These are phyloP conservation scores for Penicillium paradoxum DNA, from an alignment of 495 filamentous ascomycete species.

Conservation along the genomic window DNA sequence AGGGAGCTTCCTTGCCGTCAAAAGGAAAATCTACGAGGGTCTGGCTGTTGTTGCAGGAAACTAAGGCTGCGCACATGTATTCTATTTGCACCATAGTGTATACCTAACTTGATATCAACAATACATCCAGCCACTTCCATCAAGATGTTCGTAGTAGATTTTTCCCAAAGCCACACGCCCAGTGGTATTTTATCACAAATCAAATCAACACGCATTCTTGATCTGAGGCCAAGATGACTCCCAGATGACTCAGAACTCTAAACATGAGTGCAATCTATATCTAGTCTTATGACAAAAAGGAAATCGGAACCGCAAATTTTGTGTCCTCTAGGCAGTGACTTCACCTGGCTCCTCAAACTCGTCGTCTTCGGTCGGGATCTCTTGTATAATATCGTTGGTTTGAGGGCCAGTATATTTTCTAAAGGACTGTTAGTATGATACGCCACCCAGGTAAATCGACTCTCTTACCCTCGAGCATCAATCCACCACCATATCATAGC, in stretches of 20 bases:
- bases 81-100: slow-evolving; percentile 4
- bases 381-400: slow-evolving; percentile 44
- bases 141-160: background rate
- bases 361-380: slow-evolving; percentile 33
- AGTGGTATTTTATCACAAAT: background rate
- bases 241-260: background rate
- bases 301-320: background rate
- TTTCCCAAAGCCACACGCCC: no score
- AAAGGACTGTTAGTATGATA: background rate
- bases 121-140: background rate
- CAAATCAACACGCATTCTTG: background rate
- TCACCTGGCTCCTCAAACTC: slow-evolving; percentile 21
- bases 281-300: background rate
- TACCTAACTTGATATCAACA: background rate
- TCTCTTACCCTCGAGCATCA: slow-evolving; percentile 51
- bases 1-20: slow-evolving; percentile 70
- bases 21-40: slow-evolving; percentile 76
- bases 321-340: slow-evolving; percentile 10
- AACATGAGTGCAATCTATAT: background rate
- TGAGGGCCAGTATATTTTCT: slow-evolving; percentile 54
- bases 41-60: slow-evolving; percentile 73
- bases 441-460: background rate
- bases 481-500: slow-evolving; percentile 63
- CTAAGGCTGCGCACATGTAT: slow-evolving; percentile 30
- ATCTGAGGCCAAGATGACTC: background rate